Evolutionary conservation across 148 eudicot species (phyloP).

Genomic region (Rheum nobile): DNA sequence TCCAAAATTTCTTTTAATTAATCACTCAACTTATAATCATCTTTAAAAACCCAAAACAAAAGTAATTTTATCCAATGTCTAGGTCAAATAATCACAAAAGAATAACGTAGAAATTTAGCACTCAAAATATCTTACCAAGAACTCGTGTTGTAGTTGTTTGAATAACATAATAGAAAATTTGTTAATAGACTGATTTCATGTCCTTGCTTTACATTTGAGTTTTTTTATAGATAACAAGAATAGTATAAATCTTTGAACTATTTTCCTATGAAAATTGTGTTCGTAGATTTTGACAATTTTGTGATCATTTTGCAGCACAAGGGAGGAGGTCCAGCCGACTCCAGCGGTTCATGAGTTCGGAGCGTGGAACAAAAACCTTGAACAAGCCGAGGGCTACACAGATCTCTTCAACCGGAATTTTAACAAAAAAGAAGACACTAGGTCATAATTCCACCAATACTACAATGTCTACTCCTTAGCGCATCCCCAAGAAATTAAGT

Average conservation of each 20-base stretch:
- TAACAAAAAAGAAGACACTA: background rate
- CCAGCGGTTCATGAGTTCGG: background rate
- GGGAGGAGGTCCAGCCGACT: background rate
- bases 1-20: too few relatives aligned
- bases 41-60: too few relatives aligned
- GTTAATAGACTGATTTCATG: background rate
- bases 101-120: too few relatives aligned
- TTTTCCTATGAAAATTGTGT: background rate
- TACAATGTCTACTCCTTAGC: too few relatives aligned
- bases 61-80: too few relatives aligned
- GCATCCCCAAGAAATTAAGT: too few relatives aligned
- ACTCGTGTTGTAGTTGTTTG: too few relatives aligned
- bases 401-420: too few relatives aligned
- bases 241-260: background rate
- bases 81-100: too few relatives aligned
- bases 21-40: too few relatives aligned
- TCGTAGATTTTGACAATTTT: background rate
- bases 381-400: constrained; percentile 1
- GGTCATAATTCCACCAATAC: too few relatives aligned
- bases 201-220: background rate
- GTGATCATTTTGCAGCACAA: background rate
- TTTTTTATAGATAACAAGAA: background rate
- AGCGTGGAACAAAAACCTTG: background rate
- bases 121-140: background rate
- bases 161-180: too few relatives aligned